These are phyloP conservation scores for Trichomonascus vanleenenianus DNA, from an alignment of 805 yeast genomes.

Conservation along the genomic window DNA sequence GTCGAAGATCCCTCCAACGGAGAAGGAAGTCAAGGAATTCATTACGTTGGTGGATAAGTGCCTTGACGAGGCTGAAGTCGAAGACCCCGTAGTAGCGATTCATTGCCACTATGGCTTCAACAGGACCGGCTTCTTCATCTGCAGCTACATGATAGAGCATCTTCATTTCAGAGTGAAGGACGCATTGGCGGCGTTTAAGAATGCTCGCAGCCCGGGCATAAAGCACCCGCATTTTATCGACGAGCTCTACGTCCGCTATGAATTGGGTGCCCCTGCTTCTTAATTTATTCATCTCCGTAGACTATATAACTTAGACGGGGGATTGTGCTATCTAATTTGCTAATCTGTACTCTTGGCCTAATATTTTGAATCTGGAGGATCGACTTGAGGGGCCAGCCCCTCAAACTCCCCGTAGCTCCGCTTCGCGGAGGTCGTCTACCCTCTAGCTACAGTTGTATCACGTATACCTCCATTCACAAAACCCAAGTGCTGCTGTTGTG, in stretches of 20 bases:
- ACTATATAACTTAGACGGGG: too few species aligned
- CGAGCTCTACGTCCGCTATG: constrained; percentile 58
- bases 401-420: too few species aligned
- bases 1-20: constrained; percentile 67
- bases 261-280: too few species aligned
- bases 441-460: too few species aligned
- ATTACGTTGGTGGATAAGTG: constrained; percentile 45
- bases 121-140: constrained; percentile 66
- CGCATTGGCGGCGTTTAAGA: constrained; percentile 52
- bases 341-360: too few species aligned
- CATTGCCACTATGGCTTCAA: constrained; percentile 83
- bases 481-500: too few species aligned
- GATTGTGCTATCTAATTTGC: too few species aligned
- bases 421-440: too few species aligned
- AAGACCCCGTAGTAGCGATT: constrained; percentile 44
- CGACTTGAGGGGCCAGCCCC: too few species aligned
- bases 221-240: constrained; percentile 72
- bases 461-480: too few species aligned
- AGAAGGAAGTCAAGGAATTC: constrained; percentile 48
- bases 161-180: constrained; percentile 53
- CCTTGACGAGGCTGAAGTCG: constrained; percentile 22
- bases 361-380: too few species aligned
- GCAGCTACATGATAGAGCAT: constrained; percentile 58
- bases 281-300: not conserved
- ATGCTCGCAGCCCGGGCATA: constrained; percentile 61